Evolutionary conservation across 306 rosid species (phyloP), one percentile per base, ranked within the genome.

Genomic region (Bauhinia variegata): DNA sequence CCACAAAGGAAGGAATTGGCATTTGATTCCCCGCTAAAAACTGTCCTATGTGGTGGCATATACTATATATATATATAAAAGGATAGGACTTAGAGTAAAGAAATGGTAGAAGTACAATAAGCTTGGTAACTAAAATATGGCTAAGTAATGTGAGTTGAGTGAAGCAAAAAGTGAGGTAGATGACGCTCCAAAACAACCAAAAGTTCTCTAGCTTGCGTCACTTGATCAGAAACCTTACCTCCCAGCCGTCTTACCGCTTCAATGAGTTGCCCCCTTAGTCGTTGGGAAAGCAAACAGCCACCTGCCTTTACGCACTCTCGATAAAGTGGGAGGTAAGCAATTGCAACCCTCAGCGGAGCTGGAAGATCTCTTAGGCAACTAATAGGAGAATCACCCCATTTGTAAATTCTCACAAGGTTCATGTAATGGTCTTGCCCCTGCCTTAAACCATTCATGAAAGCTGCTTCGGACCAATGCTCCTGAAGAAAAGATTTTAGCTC

Each of bases 271-370:
- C 96, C 96, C 78, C 96, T 83, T 34, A 85, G 78, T 75, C 87
- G 82, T 72, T 90, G 96, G 0, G 92, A 78, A 75, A 85, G 73
- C 79, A 90, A 84, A 71, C 85, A 72, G 58, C 96, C 96, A 11
- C 89, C 85, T 17, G 80, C 83, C 72, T 86, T 81, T 48, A 86
- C 66, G 71, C 95, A 83, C 72, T 85, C 92, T 75, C 95, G 80
- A 75, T 90, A 90, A 79, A 90, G 83, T 11, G 91, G 92, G 76
- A 90, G 79, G 73, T 90, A 90, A 51, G 95, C 95, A 50, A 90
- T 85, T 11, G 95, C 88, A 60, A 87, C 73, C 41, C 77, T 85
- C 43, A 90, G 70, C 12, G 95, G 84, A 31, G 82, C 66, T 14
- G 96, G 95, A 82, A 90, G 86, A 82, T 87, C 96, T 75, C 88